A percentile compares a stretch with the other conserved stretches of the same genome.
Evolutionary conservation across 805 yeast genomes (phyloP).

Genomic region (Wickerhamiella hasegawae): DNA sequence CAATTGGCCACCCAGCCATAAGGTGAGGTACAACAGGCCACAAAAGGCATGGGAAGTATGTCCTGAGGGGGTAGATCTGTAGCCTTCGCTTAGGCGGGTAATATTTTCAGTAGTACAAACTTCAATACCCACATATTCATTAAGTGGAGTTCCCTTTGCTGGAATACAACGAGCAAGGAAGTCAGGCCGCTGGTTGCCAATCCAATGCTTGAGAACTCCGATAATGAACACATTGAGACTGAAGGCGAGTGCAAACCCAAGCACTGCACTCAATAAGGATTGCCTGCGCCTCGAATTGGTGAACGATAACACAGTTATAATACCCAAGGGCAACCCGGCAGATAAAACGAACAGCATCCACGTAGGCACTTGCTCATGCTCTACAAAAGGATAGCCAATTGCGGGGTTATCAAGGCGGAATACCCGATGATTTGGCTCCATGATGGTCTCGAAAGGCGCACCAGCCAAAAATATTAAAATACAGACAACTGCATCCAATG

Average conservation of each 20-base stretch:
- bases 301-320: constrained; percentile 10
- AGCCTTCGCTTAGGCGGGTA: constrained; percentile 30
- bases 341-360: constrained; percentile 30
- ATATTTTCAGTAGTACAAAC: constrained; percentile 23
- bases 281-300: background rate
- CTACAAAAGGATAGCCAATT: constrained; percentile 68
- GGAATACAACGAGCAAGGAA: constrained; percentile 77
- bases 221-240: constrained; percentile 48
- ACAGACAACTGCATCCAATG: background rate
- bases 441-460: constrained; percentile 11
- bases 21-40: constrained; percentile 30
- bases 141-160: constrained; percentile 34
- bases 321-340: constrained; percentile 17
- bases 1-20: constrained; percentile 34
- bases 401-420: constrained; percentile 62
- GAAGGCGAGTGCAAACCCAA: constrained; percentile 51
- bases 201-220: constrained; percentile 61
- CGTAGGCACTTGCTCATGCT: constrained; percentile 51
- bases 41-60: constrained; percentile 39
- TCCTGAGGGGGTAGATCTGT: constrained; percentile 43
- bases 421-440: constrained; percentile 57
- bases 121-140: constrained; percentile 17
- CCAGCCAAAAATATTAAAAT: constrained; percentile 1
- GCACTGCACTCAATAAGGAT: constrained; percentile 14
- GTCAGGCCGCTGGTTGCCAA: constrained; percentile 89